Base-by-base conservation (phyloP, 257 asterid species). In the Solanum ahanhuiri region DNA sequence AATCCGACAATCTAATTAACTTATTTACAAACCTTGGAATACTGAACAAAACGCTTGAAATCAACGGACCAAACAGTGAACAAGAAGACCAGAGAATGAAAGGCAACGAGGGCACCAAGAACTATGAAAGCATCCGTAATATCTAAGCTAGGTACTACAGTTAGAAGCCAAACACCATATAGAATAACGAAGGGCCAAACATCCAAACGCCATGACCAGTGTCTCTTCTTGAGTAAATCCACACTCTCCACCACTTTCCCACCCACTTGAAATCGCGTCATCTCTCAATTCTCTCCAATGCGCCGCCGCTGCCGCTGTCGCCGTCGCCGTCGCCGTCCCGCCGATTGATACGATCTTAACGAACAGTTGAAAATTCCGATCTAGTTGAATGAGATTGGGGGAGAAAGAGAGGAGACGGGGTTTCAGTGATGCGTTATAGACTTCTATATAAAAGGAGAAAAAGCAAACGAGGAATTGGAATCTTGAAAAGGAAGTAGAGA, bases 171-270 rank as follows among this genome's bases (percentile, higher is more conserved):
- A 64, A 91, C 88, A 18, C 91, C 97, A 88, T 97, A 94, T 23
- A 93, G 88, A 77, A 94, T 89, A 18, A 93, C 89, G 58, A 97
- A 95, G 4, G 99, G 99, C 96, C 96, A 95, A 89, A 91, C 88
- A 87, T 97, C 99, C 86, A 95, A 90, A 83, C 98, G 98, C 98
- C 98, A 95, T 39, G 92, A 89, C 97, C 95, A 93, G 83, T 92
- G 95, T 91, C 96, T 92, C 91, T 91, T 95, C 84, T 90, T 88
- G 90, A 97, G 86, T 84, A 94, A 90, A 91, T 95, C 99, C 88
- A 97, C 97, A 81, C 91, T 90, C 85, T 97, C 98, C 84, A 97
- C 99, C 90, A 95, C 99, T 90, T 97, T 97, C 87, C 99, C 99
- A 87, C 98, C 98, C 60, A 97, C 98, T 33, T 88, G 90, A 86